These are phyloP conservation scores for Penstemon barbatus DNA, from an alignment of 257 asterid genomes.

Conservation along the genomic window DNA sequence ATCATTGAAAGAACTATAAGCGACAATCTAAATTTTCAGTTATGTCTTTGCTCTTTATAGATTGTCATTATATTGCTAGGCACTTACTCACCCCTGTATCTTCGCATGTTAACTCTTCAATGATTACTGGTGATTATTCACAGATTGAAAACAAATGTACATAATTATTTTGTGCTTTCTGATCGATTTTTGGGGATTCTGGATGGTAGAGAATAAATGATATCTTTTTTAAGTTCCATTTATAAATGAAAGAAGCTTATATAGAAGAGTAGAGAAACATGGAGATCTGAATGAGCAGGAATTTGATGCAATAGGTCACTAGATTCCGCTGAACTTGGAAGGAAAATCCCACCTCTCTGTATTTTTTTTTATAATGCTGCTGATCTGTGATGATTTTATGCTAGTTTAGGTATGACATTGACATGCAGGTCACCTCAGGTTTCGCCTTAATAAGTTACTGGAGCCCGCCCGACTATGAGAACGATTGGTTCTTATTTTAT, in stretches of 20 bases:
- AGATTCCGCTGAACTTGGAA: constrained; percentile 19
- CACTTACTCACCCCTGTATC: not conserved
- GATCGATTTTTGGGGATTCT: constrained; percentile 3
- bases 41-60: not conserved
- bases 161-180: constrained; percentile 8
- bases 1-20: not conserved
- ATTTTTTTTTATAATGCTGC: not conserved
- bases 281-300: constrained; percentile 7
- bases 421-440: constrained; percentile 13
- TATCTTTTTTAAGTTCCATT: not conserved
- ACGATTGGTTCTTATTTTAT: not conserved
- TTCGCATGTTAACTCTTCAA: not conserved
- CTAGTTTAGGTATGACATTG: not conserved
- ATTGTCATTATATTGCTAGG: not conserved
- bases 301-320: constrained; percentile 14
- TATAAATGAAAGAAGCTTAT: not conserved
- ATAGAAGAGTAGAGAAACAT: not conserved
- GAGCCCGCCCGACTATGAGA: not conserved
- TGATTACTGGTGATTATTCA: not conserved
- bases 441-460: constrained; percentile 1
- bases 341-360: not conserved
- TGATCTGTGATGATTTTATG: constrained; percentile 11
- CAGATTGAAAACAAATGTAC: not conserved
- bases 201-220: constrained; percentile 1
- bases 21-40: not conserved